A percentile compares a stretch with the other conserved stretches of the same genome.
These are phyloP conservation scores for Agrocybe pediades DNA, from an alignment of 768 basidiomycete genomes.

Conservation along the genomic window DNA sequence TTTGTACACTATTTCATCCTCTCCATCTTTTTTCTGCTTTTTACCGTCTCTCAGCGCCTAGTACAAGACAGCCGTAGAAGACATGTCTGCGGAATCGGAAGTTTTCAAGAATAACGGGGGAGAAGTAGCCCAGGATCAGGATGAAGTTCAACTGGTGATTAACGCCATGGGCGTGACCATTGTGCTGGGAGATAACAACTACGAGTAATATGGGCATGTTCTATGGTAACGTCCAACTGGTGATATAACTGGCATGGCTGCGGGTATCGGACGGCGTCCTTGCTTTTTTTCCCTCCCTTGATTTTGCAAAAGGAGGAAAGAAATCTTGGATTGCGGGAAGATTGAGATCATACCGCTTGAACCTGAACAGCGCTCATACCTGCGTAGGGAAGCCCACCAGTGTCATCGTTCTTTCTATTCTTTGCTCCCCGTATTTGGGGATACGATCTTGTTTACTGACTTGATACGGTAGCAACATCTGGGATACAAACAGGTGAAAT, in stretches of 20 bases:
- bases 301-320: conserved; percentile 3
- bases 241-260: conserved; percentile 82
- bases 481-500: conserved; percentile 75
- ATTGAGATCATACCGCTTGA: conserved; percentile 98
- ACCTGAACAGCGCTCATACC: conserved; percentile 98
- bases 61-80: neutral
- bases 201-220: conserved; percentile 31
- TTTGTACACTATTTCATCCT: neutral
- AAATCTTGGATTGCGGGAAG: conserved; percentile 43
- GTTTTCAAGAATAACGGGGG: conserved; percentile 23
- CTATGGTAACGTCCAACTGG: conserved; percentile 76
- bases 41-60: conserved; percentile 1
- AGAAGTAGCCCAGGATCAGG: conserved; percentile 34
- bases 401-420: conserved; percentile 50
- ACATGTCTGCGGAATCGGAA: conserved; percentile 26
- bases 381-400: conserved; percentile 96
- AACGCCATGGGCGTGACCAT: conserved; percentile 22
- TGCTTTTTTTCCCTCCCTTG: conserved; percentile 20
- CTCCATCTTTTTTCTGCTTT: conserved; percentile 6
- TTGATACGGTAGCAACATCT: conserved; percentile 62
- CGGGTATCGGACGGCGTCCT: conserved; percentile 74
- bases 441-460: conserved; percentile 50
- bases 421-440: conserved; percentile 37
- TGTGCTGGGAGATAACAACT: conserved; percentile 27
- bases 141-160: conserved; percentile 51